Evolutionary conservation across 2,329 filamentous ascomycete genomes (phyloP).

Genomic region (Phialophora verrucosa): DNA sequence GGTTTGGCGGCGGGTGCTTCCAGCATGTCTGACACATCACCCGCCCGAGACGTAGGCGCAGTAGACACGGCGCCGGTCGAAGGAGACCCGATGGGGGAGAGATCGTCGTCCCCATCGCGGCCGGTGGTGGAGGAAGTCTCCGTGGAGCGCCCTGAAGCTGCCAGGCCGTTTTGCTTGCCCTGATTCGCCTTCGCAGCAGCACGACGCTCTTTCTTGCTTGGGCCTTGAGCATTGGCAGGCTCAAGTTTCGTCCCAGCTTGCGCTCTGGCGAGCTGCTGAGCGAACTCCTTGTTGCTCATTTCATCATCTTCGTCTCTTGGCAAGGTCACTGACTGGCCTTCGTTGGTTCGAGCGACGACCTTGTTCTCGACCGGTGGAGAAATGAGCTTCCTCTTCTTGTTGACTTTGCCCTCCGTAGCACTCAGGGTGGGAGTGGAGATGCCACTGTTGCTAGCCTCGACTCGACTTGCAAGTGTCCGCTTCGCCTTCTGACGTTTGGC

Average conservation of each 20-base stretch:
- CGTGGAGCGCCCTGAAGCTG: conserved; percentile 56
- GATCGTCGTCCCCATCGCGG: conserved; percentile 77
- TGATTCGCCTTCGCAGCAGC: conserved; percentile 50
- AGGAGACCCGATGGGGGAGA: conserved; percentile 73
- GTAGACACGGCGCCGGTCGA: conserved; percentile 44
- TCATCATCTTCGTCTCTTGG: conserved; percentile 61
- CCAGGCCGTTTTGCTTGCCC: conserved; percentile 57
- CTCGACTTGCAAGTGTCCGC: conserved; percentile 29
- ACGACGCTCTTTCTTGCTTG: conserved; percentile 48
- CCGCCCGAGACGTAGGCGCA: conserved; percentile 61
- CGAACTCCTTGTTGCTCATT: conserved; percentile 75
- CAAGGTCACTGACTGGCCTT: conserved; percentile 38
- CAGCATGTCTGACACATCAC: conserved; percentile 89
- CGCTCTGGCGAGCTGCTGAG: conserved; percentile 71
- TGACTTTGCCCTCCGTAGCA: conserved; percentile 32
- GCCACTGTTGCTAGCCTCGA: conserved; percentile 29
- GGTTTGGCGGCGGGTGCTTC: conserved; percentile 72
- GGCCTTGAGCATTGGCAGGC: conserved; percentile 41
- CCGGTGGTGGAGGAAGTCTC: conserved; percentile 72
- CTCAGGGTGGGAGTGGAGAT: conserved; percentile 28
- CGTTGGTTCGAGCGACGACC: conserved; percentile 41
- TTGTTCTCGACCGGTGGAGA: conserved; percentile 44
- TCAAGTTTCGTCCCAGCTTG: conserved; percentile 71
- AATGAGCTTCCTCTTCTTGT: conserved; percentile 50
- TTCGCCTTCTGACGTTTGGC: conserved; percentile 35